Evolutionary conservation across 306 rosid species (phyloP), one percentile per base, ranked within the genome.

Genomic region (Quercus engelmannii): DNA sequence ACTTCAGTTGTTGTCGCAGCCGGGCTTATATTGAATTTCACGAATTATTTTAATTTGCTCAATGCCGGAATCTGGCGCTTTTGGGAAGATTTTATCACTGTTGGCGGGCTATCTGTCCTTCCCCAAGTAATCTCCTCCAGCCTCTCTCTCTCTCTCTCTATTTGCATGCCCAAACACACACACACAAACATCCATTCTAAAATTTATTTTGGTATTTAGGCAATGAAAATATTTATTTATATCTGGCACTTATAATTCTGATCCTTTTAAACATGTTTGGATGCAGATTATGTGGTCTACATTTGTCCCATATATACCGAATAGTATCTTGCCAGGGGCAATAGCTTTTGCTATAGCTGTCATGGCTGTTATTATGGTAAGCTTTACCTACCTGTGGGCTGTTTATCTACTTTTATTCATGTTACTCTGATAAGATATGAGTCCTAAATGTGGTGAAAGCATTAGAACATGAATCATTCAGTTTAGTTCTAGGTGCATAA

Each of bases 231-330:
- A 65, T 17, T 31, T 65, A 2, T 62, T 55, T 51, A 30, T 35
- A 79, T 64, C 41, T 76, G 77, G 49, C 28, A 20, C 73, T 63
- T 58, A 43, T 57, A 38, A n/a, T 76, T 87, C 77, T 23, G 35
- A 68, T 68, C 64, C 70, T 41, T 75, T 55, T 59, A 59, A 75
- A 18, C 77, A 59, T 33, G 52, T 73, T 75, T 82, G 76, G 25
- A 67, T 75, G 9, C 92, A 92, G 98, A 92, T 95, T 74, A 95
- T 95, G 98, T 95, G 99, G 99, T 95, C 98, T 80, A 95, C 99
- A n/a, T 95, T 95, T 88, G 94, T 95, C 55, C 99, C 98, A 1
- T 90, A 82, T 78, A 49, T 95, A 81, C 98, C 99, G 35, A 90
- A 87, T 85, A 91, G 92, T 79, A 84, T 92, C 82, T 77, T 95